Evolutionary conservation across 306 rosid genomes (phyloP), one percentile per base, ranked within the genome.

Genomic region (Arachis hypogaea): DNA sequence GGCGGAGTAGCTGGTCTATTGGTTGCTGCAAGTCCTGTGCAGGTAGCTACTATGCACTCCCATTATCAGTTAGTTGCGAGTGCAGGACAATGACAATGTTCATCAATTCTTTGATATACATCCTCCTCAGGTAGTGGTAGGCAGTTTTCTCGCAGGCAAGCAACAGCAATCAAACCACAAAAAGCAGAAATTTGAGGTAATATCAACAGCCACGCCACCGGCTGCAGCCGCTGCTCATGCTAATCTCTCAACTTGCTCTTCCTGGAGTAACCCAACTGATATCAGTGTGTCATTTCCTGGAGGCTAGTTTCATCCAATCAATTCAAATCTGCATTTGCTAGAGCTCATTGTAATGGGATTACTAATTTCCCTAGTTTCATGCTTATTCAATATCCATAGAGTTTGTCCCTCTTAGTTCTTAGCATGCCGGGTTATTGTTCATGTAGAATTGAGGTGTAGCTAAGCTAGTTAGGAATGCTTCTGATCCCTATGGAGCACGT

Each of bases 1-100:
- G 98, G 98, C 3, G 93, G 98, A 75, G 93, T 93, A 62, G 98
- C 96, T 33, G 98, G 98, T 77, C 82, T 91, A 7, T 81, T 93
- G 72, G 91, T 93, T 22, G 98, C 98, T 66, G 98, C 97, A 68
- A 85, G 93, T 86, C 97, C 98, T 43, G 91, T 91, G 74, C 97
- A 93, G 89, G 98, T 80, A 22, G 28, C 28, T 22, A 22, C 28
- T 22, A 22, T 22, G 28, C 28, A 22, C 28, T 22, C 28, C 28
- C 28, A 22, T 22, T 22, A 22, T 1, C 28, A 22, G 28, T 73
- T 68, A 22, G 28, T 22, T 22, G 28, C 28, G 28, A 22, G 28
- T 22, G 28, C 1, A 22, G 28, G 28, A 1, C 28, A 22, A 22
- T 22, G 28, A 22, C 28, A 22, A 22, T 22, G 28, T 22, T 22